phyloP scores from a whole-genome alignment of 257 asterid species.

The Nicotiana sylvestris region DNA sequence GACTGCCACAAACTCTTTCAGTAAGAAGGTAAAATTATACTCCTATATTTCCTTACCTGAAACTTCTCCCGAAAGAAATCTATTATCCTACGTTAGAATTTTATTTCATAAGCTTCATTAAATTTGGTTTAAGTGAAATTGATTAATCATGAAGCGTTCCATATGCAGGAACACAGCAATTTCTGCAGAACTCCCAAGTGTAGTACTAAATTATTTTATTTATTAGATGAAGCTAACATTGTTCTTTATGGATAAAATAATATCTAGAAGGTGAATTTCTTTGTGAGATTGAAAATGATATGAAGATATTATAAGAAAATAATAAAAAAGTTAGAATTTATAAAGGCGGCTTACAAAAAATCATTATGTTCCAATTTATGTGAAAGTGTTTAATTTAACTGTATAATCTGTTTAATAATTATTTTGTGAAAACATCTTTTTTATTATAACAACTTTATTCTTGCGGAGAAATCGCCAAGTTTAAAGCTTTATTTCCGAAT shows the following conservation, averaged over 20 bases:
- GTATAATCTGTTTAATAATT: too few species aligned
- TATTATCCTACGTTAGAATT: not conserved
- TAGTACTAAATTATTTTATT: not conserved
- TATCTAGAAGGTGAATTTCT: not conserved
- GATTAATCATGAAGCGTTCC: not conserved
- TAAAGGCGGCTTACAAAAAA: not conserved
- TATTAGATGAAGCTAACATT: not conserved
- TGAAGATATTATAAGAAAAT: not conserved
- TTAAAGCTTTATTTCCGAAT: not conserved
- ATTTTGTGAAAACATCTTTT: not conserved
- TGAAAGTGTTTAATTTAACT: too few species aligned
- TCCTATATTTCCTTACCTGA: not conserved
- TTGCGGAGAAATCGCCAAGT: not conserved
- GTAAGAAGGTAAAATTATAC: not conserved
- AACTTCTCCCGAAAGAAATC: conserved; percentile 1
- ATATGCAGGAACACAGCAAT: not conserved
- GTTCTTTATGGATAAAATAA: not conserved
- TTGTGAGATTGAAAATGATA: not conserved
- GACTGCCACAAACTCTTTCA: too few species aligned
- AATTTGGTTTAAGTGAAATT: not conserved
- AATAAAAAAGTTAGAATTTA: not conserved
- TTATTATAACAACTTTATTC: not conserved
- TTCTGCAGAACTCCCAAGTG: not conserved
- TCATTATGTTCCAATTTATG: too few species aligned
- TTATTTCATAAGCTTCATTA: not conserved